phyloP scores from a whole-genome alignment of 441 rosid species.

The Arabidopsis lyrata region DNA sequence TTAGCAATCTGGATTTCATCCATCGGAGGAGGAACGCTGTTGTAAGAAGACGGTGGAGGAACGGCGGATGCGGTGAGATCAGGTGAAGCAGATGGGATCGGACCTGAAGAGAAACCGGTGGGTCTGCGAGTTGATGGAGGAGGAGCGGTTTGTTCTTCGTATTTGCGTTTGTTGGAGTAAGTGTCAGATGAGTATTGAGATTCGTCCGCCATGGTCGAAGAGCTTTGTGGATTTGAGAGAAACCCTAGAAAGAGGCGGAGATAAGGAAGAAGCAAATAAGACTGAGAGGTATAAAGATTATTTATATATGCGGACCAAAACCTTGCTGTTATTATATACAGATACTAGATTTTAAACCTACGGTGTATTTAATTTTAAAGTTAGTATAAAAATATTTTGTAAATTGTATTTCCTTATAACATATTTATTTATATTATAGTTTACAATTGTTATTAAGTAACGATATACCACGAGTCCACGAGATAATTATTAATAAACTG shows the following conservation, averaged over 20 bases:
- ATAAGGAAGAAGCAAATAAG: slow-evolving; percentile 20
- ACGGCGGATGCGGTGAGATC: slow-evolving; percentile 46
- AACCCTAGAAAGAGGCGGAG: slow-evolving; percentile 63
- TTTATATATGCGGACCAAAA: slow-evolving; percentile 10
- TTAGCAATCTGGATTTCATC: slow-evolving; percentile 87
- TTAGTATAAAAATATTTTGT: too few species aligned
- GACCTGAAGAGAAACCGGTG: slow-evolving; percentile 82
- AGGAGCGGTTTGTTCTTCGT: slow-evolving; percentile 72
- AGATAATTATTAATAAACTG: too few species aligned
- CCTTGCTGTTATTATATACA: background rate
- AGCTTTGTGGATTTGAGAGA: slow-evolving; percentile 33
- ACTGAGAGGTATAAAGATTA: background rate
- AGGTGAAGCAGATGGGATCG: slow-evolving; percentile 57
- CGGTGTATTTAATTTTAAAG: too few species aligned
- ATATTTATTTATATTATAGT: too few species aligned
- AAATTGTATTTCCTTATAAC: too few species aligned
- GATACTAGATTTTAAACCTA: too few species aligned
- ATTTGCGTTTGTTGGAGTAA: slow-evolving; percentile 69
- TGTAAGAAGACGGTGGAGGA: slow-evolving; percentile 61
- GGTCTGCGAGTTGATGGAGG: slow-evolving; percentile 63
- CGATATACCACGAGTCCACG: too few species aligned
- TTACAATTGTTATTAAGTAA: too few species aligned
- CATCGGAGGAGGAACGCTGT: slow-evolving; percentile 74
- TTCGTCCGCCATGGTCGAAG: slow-evolving; percentile 80
- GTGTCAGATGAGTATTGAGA: slow-evolving; percentile 71